Percentiles rank a stretch among this genome's conserved stretches.
Evolutionary conservation across 345 rosid species (phyloP).

Genomic region (Bruguiera parviflora): DNA sequence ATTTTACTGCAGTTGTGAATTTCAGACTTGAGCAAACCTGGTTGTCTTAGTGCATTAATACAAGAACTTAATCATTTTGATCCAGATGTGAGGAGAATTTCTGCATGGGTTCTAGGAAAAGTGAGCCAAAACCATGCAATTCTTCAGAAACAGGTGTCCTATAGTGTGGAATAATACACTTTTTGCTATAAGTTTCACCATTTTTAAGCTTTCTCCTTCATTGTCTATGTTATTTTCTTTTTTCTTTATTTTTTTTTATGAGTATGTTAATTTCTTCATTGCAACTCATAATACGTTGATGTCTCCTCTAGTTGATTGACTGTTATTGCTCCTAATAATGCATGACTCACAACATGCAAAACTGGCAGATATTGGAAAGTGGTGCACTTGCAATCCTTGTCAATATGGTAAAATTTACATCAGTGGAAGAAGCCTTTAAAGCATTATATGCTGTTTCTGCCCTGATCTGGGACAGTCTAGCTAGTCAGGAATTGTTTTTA

Average conservation of each 20-base stretch:
- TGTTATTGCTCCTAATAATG: slow-evolving; percentile 1
- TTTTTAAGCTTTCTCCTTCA: background rate
- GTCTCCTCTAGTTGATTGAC: background rate
- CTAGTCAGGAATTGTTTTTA: slow-evolving; percentile 73
- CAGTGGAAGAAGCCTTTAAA: slow-evolving; percentile 75
- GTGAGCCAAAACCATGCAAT: slow-evolving; percentile 83
- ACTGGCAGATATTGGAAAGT: slow-evolving; percentile 62
- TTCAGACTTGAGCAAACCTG: slow-evolving; percentile 76
- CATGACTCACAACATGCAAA: slow-evolving; percentile 8
- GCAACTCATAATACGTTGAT: background rate
- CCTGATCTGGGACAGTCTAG: slow-evolving; percentile 61
- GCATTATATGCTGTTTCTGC: slow-evolving; percentile 89
- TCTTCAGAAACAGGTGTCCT: slow-evolving; percentile 64
- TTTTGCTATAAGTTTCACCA: background rate
- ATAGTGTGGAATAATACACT: background rate
- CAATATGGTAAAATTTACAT: slow-evolving; percentile 63
- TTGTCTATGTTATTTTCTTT: background rate
- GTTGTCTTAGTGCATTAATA: slow-evolving; percentile 59
- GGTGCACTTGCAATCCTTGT: slow-evolving; percentile 62
- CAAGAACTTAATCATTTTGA: slow-evolving; percentile 64
- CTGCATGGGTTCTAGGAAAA: slow-evolving; percentile 94
- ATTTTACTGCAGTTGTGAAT: background rate
- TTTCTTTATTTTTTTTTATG: too few relatives aligned
- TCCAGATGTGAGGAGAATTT: slow-evolving; percentile 60
- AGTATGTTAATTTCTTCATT: too few relatives aligned